Evolutionary conservation across 106 monocot genomes (phyloP).

Genomic region (Dactylorhiza incarnata): DNA sequence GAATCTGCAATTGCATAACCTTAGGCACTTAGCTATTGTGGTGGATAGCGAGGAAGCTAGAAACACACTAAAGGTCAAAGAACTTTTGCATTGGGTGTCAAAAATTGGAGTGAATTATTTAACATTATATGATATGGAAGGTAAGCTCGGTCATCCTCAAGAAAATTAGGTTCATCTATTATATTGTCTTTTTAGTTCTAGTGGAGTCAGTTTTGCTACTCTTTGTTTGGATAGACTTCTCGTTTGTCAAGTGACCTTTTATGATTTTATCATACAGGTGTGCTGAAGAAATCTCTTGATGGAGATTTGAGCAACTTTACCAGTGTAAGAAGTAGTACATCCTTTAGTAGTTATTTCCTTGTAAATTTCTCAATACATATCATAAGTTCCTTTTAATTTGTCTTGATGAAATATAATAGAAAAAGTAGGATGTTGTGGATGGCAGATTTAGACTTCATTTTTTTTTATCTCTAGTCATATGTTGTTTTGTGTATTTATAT

Average conservation of each 20-base stretch:
- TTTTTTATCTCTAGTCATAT: not conserved
- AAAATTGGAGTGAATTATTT: conserved; percentile 50
- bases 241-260: not conserved
- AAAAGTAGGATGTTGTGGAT: not conserved
- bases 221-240: not conserved
- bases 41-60: conserved; percentile 75
- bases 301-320: not conserved
- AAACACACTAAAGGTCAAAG: conserved; percentile 29
- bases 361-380: not conserved
- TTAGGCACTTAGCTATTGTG: conserved; percentile 50
- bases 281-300: conserved; percentile 6
- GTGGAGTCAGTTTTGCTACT: not conserved
- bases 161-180: not conserved
- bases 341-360: not conserved
- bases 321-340: not conserved
- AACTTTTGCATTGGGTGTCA: conserved; percentile 59
- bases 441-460: not conserved
- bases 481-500: too few species aligned
- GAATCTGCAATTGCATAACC: conserved; percentile 33
- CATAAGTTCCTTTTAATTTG: not conserved
- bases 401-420: not conserved
- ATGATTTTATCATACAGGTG: conserved; percentile 4
- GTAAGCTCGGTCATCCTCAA: conserved; percentile 17
- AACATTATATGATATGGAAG: conserved; percentile 74
- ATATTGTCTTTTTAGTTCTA: not conserved